Conservation (phyloP, 2,329 filamentous ascomycete genomes). For the Botrytis deweyae region DNA sequence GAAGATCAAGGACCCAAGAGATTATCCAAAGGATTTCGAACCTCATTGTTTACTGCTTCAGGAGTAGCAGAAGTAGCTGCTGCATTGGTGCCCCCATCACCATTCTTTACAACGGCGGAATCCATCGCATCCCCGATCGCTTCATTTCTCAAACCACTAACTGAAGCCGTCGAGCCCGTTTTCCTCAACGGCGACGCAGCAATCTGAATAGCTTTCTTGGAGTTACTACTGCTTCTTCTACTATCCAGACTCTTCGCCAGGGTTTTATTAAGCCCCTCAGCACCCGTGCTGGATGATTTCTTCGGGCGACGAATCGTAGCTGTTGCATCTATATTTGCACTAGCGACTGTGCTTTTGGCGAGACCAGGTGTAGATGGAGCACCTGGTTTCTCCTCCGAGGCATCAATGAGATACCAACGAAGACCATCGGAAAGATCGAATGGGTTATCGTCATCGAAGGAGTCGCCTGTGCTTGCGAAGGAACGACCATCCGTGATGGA, state of each 20-base stretch:
- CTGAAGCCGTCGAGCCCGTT: constrained; percentile 30
- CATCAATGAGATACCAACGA: constrained; percentile 94
- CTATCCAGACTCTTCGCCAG: constrained; percentile 87
- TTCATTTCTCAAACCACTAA: constrained; percentile 31
- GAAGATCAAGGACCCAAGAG: constrained; percentile 34
- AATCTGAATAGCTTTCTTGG: constrained; percentile 67
- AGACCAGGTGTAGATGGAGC: constrained; percentile 91
- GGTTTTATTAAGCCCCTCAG: constrained; percentile 73
- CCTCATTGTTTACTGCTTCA: constrained; percentile 29
- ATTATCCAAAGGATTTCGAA: constrained; percentile 35
- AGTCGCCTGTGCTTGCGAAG: constrained; percentile 54
- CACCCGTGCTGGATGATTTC: constrained; percentile 50
- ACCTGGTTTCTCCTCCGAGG: constrained; percentile 85
- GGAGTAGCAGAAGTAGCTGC: constrained; percentile 19
- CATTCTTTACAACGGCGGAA: neutral
- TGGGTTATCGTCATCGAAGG: constrained; percentile 85
- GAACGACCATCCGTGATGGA: constrained; percentile 55
- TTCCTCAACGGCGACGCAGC: constrained; percentile 29
- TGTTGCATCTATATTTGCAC: constrained; percentile 81
- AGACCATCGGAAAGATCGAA: constrained; percentile 95
- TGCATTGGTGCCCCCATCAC: constrained; percentile 16
- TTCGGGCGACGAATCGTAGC: constrained; percentile 61
- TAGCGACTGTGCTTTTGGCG: constrained; percentile 86
- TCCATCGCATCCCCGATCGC: neutral
- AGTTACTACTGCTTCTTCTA: constrained; percentile 82